phyloP scores from a whole-genome alignment of 805 yeast genomes.

The Teunomyces atbi region DNA sequence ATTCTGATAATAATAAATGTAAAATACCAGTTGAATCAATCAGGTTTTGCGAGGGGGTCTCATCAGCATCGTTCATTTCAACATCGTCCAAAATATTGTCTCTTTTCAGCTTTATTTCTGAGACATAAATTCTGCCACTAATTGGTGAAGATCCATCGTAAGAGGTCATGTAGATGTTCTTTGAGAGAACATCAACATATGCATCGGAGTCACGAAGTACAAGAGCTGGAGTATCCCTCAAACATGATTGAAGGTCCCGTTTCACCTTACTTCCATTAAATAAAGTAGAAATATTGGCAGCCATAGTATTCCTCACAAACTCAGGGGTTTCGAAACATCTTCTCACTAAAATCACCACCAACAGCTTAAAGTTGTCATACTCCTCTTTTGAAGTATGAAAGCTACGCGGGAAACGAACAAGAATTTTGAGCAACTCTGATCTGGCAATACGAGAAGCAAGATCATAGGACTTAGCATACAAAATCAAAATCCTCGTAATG shows the following conservation, averaged over 20 bases:
- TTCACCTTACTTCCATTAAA: conserved; percentile 23
- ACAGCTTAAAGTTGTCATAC: conserved; percentile 9
- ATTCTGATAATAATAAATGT: conserved; percentile 59
- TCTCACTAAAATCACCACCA: conserved; percentile 57
- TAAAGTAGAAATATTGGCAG: conserved; percentile 48
- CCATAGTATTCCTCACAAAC: conserved; percentile 48
- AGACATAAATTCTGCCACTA: neutral
- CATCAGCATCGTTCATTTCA: conserved; percentile 27
- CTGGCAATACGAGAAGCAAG: conserved; percentile 41
- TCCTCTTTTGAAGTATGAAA: conserved; percentile 18
- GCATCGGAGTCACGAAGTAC: conserved; percentile 48
- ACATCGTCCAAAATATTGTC: conserved; percentile 18
- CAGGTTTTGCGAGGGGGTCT: conserved; percentile 8
- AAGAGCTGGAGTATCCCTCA: conserved; percentile 51
- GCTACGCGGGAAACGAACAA: conserved; percentile 43
- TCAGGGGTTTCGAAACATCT: conserved; percentile 65
- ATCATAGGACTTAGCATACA: conserved; percentile 48
- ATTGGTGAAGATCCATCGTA: conserved; percentile 25
- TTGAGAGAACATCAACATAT: conserved; percentile 46
- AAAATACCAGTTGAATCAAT: conserved; percentile 54
- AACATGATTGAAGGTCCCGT: conserved; percentile 30
- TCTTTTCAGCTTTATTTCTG: conserved; percentile 7
- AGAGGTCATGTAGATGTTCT: conserved; percentile 42
- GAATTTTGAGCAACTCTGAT: conserved; percentile 45
- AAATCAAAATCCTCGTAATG: conserved; percentile 52